Percentiles rank a stretch among this genome's conserved stretches.
Conservation (phyloP, 2,329 filamentous ascomycete genomes). For the Aspergillus awamori region DNA sequence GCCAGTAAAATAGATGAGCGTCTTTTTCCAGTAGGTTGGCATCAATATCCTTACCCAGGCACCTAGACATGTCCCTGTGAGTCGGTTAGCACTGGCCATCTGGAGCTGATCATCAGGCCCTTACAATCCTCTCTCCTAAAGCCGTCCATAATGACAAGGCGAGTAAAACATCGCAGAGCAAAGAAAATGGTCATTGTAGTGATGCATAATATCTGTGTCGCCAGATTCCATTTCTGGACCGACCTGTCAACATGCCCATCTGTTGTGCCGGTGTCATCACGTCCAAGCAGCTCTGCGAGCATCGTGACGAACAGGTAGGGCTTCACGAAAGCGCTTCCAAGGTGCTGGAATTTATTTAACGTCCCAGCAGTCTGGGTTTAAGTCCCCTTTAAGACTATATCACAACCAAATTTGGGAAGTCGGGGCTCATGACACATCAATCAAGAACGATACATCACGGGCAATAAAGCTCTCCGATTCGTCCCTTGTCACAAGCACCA, state of each 20-base stretch:
- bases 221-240: conserved; percentile 31
- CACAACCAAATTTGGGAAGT: background rate
- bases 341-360: too few species aligned
- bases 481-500: background rate
- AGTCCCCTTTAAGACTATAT: background rate
- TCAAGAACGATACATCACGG: background rate
- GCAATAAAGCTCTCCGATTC: background rate
- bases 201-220: conserved; percentile 33
- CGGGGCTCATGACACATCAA: conserved; percentile 1
- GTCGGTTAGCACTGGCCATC: background rate
- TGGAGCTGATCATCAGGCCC: conserved; percentile 5
- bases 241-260: conserved; percentile 19
- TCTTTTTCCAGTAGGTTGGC: background rate
- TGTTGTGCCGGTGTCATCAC: conserved; percentile 2
- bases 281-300: conserved; percentile 11
- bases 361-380: background rate
- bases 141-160: conserved; percentile 27
- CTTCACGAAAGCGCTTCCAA: background rate
- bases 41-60: conserved; percentile 19
- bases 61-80: conserved; percentile 22
- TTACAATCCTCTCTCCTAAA: conserved; percentile 32
- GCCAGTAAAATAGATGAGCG: background rate
- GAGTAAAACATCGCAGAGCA: conserved; percentile 27
- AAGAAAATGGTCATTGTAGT: conserved; percentile 31
- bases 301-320: conserved; percentile 6